These are phyloP conservation scores for Emergomyces orientalis DNA, from an alignment of 2,329 filamentous ascomycete species.

Conservation along the genomic window DNA sequence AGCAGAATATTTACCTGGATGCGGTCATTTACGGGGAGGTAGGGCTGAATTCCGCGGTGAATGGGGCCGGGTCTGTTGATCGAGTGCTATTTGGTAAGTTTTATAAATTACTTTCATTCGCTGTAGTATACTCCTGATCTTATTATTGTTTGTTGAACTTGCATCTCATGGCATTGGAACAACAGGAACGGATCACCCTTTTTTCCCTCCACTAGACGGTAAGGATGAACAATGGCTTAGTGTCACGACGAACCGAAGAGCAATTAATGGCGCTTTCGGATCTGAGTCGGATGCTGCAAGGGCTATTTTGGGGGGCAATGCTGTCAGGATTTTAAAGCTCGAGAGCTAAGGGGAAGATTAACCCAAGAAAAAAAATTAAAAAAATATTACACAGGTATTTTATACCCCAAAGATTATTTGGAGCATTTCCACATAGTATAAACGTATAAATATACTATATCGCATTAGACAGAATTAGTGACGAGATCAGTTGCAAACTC, in stretches of 20 bases:
- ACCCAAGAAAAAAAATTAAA: neutral
- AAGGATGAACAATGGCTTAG: slow-evolving; percentile 36
- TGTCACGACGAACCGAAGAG: slow-evolving; percentile 40
- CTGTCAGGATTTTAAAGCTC: slow-evolving; percentile 34
- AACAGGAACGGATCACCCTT: slow-evolving; percentile 37
- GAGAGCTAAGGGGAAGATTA: slow-evolving; percentile 12
- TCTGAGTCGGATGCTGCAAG: slow-evolving; percentile 24
- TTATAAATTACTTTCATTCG: neutral
- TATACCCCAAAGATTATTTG: neutral
- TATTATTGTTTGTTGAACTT: neutral
- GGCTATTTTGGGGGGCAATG: slow-evolving; percentile 38
- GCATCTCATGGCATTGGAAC: slow-evolving; percentile 10
- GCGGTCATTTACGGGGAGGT: slow-evolving; percentile 50
- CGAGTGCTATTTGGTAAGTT: slow-evolving; percentile 34
- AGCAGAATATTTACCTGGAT: slow-evolving; percentile 76
- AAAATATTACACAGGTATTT: neutral
- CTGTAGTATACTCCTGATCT: neutral
- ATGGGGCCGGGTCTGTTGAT: slow-evolving; percentile 46
- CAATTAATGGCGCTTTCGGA: slow-evolving; percentile 33
- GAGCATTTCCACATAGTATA: neutral
- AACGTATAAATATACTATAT: neutral
- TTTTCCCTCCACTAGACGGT: slow-evolving; percentile 34
- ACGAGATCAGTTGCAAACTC: neutral
- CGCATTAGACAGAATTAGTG: neutral
- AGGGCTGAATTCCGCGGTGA: slow-evolving; percentile 64